Conservation (phyloP, 179 eudicot species). For the Sideroxylon spinosum region DNA sequence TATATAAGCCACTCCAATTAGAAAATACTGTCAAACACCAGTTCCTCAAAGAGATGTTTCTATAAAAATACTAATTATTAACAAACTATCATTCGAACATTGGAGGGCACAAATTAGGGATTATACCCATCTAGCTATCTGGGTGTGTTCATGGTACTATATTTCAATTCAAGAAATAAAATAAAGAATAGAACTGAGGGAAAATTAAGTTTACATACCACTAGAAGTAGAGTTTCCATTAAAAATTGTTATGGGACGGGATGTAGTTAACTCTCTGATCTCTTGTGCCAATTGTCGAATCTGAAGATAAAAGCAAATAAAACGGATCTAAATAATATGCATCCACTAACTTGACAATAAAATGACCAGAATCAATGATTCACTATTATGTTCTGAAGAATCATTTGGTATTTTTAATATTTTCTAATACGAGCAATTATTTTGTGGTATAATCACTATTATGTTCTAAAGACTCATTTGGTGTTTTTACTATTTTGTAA, state of each 20-base stretch:
- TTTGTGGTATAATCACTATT: too few relatives aligned
- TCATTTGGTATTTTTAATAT: too few relatives aligned
- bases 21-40: not conserved
- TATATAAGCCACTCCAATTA: conserved; percentile 8
- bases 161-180: not conserved
- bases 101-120: not conserved
- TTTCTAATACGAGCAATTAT: too few relatives aligned
- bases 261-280: conserved; percentile 62
- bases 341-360: not conserved
- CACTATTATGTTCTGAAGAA: too few relatives aligned
- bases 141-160: not conserved
- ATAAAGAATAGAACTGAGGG: conserved; percentile 1
- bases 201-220: conserved; percentile 39
- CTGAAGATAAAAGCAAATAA: conserved; percentile 36
- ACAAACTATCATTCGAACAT: not conserved
- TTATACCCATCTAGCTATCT: too few relatives aligned
- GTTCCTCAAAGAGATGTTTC: not conserved
- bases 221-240: conserved; percentile 58
- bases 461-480: not conserved
- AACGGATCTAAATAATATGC: not conserved
- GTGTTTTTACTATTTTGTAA: not conserved
- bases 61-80: not conserved
- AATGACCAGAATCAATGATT: not conserved
- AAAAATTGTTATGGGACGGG: conserved; percentile 60
- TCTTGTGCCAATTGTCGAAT: conserved; percentile 83